phyloP scores from a whole-genome alignment of 495 filamentous ascomycete genomes.

The Trypethelium eluteriae region DNA sequence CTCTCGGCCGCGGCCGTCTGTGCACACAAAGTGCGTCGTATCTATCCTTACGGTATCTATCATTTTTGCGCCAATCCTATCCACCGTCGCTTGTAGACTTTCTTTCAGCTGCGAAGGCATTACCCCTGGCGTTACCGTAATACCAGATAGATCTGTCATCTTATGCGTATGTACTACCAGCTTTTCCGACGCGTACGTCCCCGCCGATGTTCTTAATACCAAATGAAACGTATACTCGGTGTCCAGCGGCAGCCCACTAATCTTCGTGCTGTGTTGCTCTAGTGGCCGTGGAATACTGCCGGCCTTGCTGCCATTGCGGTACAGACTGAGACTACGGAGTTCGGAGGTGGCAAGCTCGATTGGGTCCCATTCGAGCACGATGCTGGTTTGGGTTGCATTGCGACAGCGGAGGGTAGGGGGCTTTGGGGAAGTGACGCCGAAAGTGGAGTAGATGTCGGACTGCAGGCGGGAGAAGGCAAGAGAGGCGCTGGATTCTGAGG shows the following conservation, averaged over 20 bases:
- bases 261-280: constrained; percentile 87
- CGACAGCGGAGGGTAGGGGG: constrained; percentile 78
- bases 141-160: constrained; percentile 95
- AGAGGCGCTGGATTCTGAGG: constrained; percentile 65
- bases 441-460: constrained; percentile 74
- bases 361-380: constrained; percentile 97
- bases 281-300: constrained; percentile 82
- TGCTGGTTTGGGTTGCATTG: constrained; percentile 93
- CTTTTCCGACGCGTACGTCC: constrained; percentile 74
- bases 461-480: constrained; percentile 74
- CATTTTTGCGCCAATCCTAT: constrained; percentile 86
- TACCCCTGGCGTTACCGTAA: constrained; percentile 88
- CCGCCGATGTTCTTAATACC: constrained; percentile 82
- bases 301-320: constrained; percentile 91
- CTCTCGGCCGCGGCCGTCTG: constrained; percentile 77
- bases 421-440: constrained; percentile 71
- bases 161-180: constrained; percentile 87
- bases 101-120: constrained; percentile 69
- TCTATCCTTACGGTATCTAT: constrained; percentile 90
- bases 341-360: constrained; percentile 88
- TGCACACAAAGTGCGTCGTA: constrained; percentile 97
- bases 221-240: constrained; percentile 94
- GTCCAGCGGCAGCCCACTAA: constrained; percentile 91
- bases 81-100: constrained; percentile 61
- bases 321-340: constrained; percentile 77